phyloP scores from a whole-genome alignment of 2,329 filamentous ascomycete species.

The Epicoccum sorghinum region DNA sequence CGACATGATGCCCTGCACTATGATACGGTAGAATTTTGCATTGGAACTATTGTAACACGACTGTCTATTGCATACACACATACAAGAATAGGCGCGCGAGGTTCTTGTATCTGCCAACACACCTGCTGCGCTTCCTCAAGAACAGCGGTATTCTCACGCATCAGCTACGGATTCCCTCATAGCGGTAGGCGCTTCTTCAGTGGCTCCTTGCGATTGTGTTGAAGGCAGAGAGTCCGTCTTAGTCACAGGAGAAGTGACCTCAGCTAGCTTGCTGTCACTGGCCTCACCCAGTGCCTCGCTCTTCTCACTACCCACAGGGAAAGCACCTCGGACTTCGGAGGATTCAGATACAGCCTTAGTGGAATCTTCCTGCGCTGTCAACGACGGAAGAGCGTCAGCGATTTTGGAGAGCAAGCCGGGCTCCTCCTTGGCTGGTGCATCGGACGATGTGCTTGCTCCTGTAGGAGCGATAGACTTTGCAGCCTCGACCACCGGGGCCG shows the following conservation, averaged over 20 bases:
- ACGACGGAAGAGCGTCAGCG: conserved; percentile 9
- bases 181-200: conserved; percentile 6
- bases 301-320: conserved; percentile 18
- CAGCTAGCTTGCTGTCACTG: background rate
- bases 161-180: conserved; percentile 7
- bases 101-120: background rate
- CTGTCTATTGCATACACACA: conserved; percentile 6
- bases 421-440: conserved; percentile 11
- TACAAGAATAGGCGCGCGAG: background rate
- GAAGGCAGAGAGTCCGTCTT: conserved; percentile 4
- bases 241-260: conserved; percentile 2
- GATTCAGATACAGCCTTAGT: conserved; percentile 18
- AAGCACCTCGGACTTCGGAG: conserved; percentile 29
- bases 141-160: background rate
- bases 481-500: conserved; percentile 5
- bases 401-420: conserved; percentile 9
- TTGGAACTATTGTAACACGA: background rate
- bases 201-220: conserved; percentile 10
- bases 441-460: conserved; percentile 1
- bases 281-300: conserved; percentile 2
- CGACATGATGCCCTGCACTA: too few species aligned
- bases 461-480: conserved; percentile 7
- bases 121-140: background rate
- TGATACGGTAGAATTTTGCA: background rate
- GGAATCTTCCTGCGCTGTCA: conserved; percentile 8